Evolutionary conservation across 106 monocot genomes (phyloP).

Genomic region (Dendrobium chrysotoxum): DNA sequence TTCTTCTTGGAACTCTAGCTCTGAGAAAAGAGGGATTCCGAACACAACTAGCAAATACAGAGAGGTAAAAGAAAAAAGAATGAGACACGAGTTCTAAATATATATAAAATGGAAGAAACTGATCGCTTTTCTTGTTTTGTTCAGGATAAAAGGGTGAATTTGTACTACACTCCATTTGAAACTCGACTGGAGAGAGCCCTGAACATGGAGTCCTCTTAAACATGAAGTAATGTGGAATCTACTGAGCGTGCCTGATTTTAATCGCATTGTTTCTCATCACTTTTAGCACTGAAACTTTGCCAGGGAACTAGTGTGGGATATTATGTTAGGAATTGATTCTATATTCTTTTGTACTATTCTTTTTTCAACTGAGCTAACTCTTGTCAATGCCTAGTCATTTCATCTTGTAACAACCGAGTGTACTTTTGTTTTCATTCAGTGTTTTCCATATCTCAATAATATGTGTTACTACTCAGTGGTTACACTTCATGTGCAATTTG

Average conservation of each 20-base stretch:
- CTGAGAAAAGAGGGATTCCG: slow-evolving; percentile 47
- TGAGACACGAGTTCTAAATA: no score
- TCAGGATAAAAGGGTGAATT: slow-evolving; percentile 60
- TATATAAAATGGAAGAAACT: neutral
- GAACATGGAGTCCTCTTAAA: slow-evolving; percentile 10
- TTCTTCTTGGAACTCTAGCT: slow-evolving; percentile 5
- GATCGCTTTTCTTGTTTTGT: slow-evolving; percentile 1
- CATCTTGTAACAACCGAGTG: neutral
- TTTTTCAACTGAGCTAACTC: neutral
- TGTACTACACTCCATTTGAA: slow-evolving; percentile 60
- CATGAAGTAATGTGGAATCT: neutral
- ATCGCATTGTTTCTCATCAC: neutral
- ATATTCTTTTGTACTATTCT: neutral
- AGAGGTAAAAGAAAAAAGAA: slow-evolving; percentile 32
- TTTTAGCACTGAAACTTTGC: neutral
- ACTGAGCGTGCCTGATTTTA: neutral
- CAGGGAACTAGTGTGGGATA: neutral
- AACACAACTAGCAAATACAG: slow-evolving; percentile 70
- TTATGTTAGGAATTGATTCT: neutral
- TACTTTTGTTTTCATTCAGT: neutral
- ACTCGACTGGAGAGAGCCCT: slow-evolving; percentile 55
- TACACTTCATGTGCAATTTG: neutral
- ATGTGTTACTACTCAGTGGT: neutral
- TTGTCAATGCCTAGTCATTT: neutral
- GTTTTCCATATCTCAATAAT: neutral